These are phyloP conservation scores for Phoma sp. DNA, from an alignment of 2,329 filamentous ascomycete species.

Conservation along the genomic window DNA sequence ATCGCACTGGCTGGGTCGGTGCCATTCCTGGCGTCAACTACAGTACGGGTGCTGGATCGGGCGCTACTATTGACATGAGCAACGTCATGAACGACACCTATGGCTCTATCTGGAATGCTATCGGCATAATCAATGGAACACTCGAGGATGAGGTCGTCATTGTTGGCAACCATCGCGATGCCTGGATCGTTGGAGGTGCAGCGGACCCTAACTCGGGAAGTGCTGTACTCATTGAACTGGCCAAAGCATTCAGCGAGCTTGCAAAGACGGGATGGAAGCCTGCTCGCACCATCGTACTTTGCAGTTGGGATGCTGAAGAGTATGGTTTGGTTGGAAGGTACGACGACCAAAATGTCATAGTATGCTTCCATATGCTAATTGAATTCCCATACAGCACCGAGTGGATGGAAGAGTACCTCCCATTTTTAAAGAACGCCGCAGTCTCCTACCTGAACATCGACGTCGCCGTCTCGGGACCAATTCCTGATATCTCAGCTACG, in stretches of 20 bases:
- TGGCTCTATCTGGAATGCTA: slow-evolving; percentile 79
- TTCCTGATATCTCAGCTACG: slow-evolving; percentile 48
- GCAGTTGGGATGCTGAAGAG: slow-evolving; percentile 53
- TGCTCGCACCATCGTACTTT: slow-evolving; percentile 56
- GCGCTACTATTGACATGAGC: slow-evolving; percentile 50
- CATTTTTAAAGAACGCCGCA: slow-evolving; percentile 53
- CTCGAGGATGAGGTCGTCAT: slow-evolving; percentile 63
- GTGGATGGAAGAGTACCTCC: slow-evolving; percentile 58
- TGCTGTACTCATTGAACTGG: slow-evolving; percentile 58
- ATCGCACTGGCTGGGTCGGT: slow-evolving; percentile 48
- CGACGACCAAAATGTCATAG: neutral
- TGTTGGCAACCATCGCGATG: slow-evolving; percentile 61
- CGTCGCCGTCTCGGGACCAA: slow-evolving; percentile 54
- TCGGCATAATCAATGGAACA: slow-evolving; percentile 71
- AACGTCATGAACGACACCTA: slow-evolving; percentile 84
- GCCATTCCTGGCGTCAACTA: slow-evolving; percentile 46
- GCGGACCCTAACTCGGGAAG: slow-evolving; percentile 61
- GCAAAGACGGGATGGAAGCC: slow-evolving; percentile 60
- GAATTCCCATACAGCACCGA: slow-evolving; percentile 48
- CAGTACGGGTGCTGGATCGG: slow-evolving; percentile 58
- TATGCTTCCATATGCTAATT: slow-evolving; percentile 1
- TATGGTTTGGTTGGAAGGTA: slow-evolving; percentile 47
- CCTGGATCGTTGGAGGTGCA: slow-evolving; percentile 61
- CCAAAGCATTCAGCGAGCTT: slow-evolving; percentile 57
- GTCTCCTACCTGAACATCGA: slow-evolving; percentile 61